A percentile compares a stretch with the other conserved stretches of the same genome.
Conservation (phyloP, 1,284 basidiomycete genomes). For the Trichosporon sp. region DNA sequence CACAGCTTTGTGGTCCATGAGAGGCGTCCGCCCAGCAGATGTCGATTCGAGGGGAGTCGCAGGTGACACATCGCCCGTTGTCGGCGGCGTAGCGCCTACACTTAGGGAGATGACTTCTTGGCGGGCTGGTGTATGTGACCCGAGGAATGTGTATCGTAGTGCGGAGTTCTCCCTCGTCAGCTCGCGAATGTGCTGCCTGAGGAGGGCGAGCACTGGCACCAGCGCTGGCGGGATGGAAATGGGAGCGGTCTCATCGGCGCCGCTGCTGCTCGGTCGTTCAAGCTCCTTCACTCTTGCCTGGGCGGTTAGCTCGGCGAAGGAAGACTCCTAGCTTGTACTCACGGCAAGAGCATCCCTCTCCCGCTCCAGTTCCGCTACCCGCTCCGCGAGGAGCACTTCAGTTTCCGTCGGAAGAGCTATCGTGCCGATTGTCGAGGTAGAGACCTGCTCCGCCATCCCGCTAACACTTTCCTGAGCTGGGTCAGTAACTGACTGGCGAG, state of each 20-base stretch:
- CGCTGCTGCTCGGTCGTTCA: conserved; percentile 10
- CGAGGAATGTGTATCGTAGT: conserved; percentile 51
- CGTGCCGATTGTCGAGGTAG: conserved; percentile 7
- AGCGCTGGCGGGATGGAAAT: conserved; percentile 42
- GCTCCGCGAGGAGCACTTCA: conserved; percentile 41
- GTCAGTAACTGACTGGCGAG: conserved; percentile 9
- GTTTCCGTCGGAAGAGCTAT: conserved; percentile 36
- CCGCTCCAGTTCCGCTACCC: conserved; percentile 43
- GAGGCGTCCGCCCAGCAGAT: conserved; percentile 5
- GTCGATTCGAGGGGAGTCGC: conserved; percentile 23
- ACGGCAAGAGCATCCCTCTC: conserved; percentile 44
- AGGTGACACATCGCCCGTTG: conserved; percentile 17
- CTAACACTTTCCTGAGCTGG: conserved; percentile 23
- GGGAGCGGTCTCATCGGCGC: conserved; percentile 1
- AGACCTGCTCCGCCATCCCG: conserved; percentile 22
- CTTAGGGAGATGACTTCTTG: conserved; percentile 25
- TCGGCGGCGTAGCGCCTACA: conserved; percentile 27
- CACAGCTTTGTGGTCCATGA: background rate
- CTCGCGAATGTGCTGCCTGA: conserved; percentile 46
- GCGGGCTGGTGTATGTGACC: conserved; percentile 21
- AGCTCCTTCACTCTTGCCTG: conserved; percentile 13
- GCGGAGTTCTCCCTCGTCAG: conserved; percentile 51
- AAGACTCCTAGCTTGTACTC: conserved; percentile 21
- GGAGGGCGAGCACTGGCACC: conserved; percentile 40
- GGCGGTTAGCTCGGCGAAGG: background rate